Evolutionary conservation across 2,329 filamentous ascomycete genomes (phyloP).

Genomic region (Aspergillus sp.): DNA sequence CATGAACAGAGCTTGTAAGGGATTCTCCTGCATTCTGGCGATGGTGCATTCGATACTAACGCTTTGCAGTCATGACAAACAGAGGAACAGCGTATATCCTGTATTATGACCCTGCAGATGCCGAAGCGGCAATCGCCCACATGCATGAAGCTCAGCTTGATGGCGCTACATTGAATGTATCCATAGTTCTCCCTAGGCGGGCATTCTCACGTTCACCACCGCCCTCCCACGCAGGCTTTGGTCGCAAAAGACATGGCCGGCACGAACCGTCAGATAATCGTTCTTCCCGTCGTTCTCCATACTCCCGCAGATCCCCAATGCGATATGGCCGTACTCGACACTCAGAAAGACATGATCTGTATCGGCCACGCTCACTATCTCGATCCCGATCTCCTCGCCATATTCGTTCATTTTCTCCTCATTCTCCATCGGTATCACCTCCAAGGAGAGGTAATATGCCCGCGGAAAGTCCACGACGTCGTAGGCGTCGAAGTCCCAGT

Average conservation of each 20-base stretch:
- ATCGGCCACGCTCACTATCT: constrained; percentile 55
- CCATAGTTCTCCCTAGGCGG: constrained; percentile 75
- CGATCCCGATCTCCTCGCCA: constrained; percentile 38
- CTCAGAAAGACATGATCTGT: constrained; percentile 47
- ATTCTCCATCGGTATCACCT: constrained; percentile 38
- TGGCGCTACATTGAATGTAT: constrained; percentile 74
- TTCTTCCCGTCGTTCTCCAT: constrained; percentile 20
- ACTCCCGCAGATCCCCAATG: constrained; percentile 28
- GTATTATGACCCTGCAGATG: constrained; percentile 67
- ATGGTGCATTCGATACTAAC: constrained; percentile 2
- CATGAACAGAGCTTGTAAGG: constrained; percentile 74
- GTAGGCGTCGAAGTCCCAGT: constrained; percentile 53
- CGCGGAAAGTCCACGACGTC: constrained; percentile 30
- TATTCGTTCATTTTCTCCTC: constrained; percentile 30
- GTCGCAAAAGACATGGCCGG: constrained; percentile 37
- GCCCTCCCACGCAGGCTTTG: constrained; percentile 56
- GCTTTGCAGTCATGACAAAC: constrained; percentile 67
- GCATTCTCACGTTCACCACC: constrained; percentile 78
- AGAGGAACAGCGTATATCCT: constrained; percentile 91
- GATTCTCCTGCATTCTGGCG: not conserved
- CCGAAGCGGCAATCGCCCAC: constrained; percentile 81
- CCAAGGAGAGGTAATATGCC: constrained; percentile 29
- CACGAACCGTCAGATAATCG: constrained; percentile 18
- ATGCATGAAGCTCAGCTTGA: constrained; percentile 98
- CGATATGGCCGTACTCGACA: constrained; percentile 33